A percentile compares a stretch with the other conserved stretches of the same genome.
Conservation (phyloP, 1,284 basidiomycete species). For the Moesziomyces aphidis region DNA sequence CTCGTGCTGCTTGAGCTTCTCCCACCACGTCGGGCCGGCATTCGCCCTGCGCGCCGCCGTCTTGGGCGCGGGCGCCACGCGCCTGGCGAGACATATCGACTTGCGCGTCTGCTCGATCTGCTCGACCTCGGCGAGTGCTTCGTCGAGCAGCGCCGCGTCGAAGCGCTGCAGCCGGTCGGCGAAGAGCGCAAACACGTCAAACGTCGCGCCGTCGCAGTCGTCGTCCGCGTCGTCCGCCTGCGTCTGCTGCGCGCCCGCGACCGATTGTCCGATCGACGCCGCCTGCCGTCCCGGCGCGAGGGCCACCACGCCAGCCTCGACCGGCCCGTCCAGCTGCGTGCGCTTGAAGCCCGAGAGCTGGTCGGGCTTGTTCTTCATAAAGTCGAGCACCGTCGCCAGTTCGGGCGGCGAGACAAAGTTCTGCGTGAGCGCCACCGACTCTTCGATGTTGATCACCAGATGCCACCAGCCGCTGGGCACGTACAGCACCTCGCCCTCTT, state of each 20-base stretch:
- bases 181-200: conserved; percentile 49
- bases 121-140: conserved; percentile 32
- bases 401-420: conserved; percentile 70
- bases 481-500: conserved; percentile 68
- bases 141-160: conserved; percentile 29
- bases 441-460: conserved; percentile 59
- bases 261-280: conserved; percentile 9
- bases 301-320: conserved; percentile 1
- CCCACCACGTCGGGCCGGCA: conserved; percentile 34
- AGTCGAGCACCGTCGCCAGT: conserved; percentile 68
- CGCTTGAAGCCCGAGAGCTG: conserved; percentile 70
- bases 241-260: not conserved
- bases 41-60: conserved; percentile 1
- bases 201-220: conserved; percentile 44
- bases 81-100: conserved; percentile 11
- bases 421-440: conserved; percentile 69
- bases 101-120: conserved; percentile 18
- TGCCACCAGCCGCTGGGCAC: conserved; percentile 67
- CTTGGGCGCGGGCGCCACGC: conserved; percentile 6
- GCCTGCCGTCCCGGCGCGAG: conserved; percentile 22
- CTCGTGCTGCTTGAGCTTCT: conserved; percentile 26
- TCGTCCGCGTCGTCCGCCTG: conserved; percentile 36
- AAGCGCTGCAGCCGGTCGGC: conserved; percentile 44
- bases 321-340: conserved; percentile 10
- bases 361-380: conserved; percentile 69